Evolutionary conservation across 495 filamentous ascomycete genomes (phyloP).

Genomic region (Opeltia flavorubescens): DNA sequence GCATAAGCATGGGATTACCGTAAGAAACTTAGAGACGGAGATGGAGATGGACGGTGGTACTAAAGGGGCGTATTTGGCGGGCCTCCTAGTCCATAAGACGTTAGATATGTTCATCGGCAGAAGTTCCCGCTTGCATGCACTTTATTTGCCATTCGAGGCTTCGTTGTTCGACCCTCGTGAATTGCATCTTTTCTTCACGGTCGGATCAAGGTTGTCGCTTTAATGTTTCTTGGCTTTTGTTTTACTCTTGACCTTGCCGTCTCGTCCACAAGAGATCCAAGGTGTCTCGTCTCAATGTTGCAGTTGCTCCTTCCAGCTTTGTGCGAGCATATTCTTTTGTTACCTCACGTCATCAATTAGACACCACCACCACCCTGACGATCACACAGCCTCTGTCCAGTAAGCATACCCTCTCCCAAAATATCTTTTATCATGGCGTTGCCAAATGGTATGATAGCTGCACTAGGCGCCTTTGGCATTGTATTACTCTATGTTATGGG

Average conservation of each 20-base stretch:
- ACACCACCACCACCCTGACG: too few relatives aligned
- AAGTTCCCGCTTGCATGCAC: neutral
- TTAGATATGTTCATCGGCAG: too few relatives aligned
- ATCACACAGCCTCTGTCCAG: neutral
- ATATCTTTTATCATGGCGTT: too few relatives aligned
- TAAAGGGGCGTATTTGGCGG: too few relatives aligned
- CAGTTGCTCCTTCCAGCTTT: neutral
- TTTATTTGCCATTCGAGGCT: neutral
- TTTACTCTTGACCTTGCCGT: neutral
- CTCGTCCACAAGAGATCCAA: neutral
- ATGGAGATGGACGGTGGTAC: too few relatives aligned
- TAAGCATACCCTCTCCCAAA: neutral
- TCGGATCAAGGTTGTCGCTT: neutral
- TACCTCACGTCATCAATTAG: too few relatives aligned
- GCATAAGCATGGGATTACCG: too few relatives aligned
- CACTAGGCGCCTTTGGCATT: too few relatives aligned
- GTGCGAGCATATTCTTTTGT: neutral
- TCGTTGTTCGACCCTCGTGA: neutral
- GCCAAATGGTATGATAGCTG: too few relatives aligned
- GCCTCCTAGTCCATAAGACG: too few relatives aligned
- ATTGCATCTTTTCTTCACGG: neutral
- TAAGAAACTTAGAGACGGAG: too few relatives aligned
- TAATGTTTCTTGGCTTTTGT: neutral
- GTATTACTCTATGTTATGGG: too few relatives aligned
- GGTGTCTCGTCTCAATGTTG: neutral